Evolutionary conservation across 2,329 filamentous ascomycete genomes (phyloP).

Genomic region (Thielaviopsis musarum): DNA sequence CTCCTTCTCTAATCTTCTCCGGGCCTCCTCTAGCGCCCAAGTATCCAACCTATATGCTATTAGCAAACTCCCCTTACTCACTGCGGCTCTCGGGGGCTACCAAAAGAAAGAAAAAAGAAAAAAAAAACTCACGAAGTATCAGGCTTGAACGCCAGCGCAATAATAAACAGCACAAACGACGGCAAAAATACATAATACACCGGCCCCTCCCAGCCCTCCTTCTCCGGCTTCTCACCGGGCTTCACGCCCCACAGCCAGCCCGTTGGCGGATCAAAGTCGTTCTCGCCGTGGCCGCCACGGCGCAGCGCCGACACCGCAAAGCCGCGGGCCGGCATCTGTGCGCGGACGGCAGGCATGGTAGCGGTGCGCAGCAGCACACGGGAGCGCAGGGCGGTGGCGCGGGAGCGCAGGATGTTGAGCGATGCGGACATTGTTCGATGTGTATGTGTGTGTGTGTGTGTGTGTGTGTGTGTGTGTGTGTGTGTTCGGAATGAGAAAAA

Average conservation of each 20-base stretch:
- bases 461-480: no score
- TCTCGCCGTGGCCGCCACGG: conserved; percentile 35
- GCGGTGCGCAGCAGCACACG: no score
- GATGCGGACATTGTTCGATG: conserved; percentile 7
- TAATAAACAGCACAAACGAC: conserved; percentile 51
- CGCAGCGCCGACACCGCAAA: conserved; percentile 15
- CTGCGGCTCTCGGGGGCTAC: neutral
- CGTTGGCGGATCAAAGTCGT: conserved; percentile 73
- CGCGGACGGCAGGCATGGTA: conserved; percentile 1
- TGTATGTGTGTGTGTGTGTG: no score
- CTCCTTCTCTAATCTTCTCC: conserved; percentile 87
- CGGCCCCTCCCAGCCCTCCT: conserved; percentile 87
- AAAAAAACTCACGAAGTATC: conserved; percentile 76
- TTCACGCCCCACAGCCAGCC: conserved; percentile 92
- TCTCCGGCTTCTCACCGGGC: conserved; percentile 87
- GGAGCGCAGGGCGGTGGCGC: neutral
- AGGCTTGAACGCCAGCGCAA: conserved; percentile 91
- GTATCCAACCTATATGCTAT: conserved; percentile 68
- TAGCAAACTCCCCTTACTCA: conserved; percentile 4
- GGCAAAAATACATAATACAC: conserved; percentile 77
- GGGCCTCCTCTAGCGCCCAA: conserved; percentile 94
- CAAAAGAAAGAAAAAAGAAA: conserved; percentile 3
- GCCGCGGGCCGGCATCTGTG: neutral
- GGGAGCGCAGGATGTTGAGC: neutral
- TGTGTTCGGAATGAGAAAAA: neutral